Conservation (phyloP, 192 early-diverging fungal genomes). For the Coemansia sp. region DNA sequence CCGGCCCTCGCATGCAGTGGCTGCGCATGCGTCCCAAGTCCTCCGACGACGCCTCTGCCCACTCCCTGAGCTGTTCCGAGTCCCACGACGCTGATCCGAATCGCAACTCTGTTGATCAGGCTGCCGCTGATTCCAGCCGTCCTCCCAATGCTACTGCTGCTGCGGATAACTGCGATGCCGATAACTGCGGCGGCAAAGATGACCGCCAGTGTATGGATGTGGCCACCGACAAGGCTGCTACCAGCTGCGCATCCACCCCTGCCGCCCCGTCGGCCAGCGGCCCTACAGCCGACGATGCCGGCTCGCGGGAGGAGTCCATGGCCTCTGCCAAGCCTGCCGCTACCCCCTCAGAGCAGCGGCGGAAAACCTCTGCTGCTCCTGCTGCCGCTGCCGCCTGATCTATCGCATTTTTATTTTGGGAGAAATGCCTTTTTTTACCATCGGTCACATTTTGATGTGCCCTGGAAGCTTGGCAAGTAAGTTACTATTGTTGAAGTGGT, state of each 20-base stretch:
- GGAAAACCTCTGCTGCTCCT: constrained; percentile 18
- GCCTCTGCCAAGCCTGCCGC: neutral
- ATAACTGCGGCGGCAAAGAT: neutral
- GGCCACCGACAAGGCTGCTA: constrained; percentile 64
- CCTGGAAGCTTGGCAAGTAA: too few species aligned
- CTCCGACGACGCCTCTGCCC: constrained; percentile 21
- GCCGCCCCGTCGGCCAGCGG: constrained; percentile 11
- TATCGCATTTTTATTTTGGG: neutral
- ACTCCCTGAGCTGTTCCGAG: constrained; percentile 42
- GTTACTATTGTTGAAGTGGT: too few species aligned
- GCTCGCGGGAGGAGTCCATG: neutral
- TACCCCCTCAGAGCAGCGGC: constrained; percentile 19
- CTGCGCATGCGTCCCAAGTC: constrained; percentile 60
- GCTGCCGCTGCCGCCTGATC: neutral
- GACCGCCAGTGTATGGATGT: constrained; percentile 50
- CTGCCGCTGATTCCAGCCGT: constrained; percentile 1
- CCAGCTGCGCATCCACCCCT: constrained; percentile 33
- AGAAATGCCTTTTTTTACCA: neutral
- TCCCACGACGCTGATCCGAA: constrained; percentile 14
- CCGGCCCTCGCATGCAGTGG: constrained; percentile 92
- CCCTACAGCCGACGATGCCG: neutral
- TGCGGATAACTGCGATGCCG: constrained; percentile 48
- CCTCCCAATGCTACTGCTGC: neutral
- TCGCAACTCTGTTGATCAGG: neutral
- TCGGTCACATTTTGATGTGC: too few species aligned